These are phyloP conservation scores for Bonia amplexicaulis DNA, from an alignment of 176 grass and related monocot genomes.

Conservation along the genomic window DNA sequence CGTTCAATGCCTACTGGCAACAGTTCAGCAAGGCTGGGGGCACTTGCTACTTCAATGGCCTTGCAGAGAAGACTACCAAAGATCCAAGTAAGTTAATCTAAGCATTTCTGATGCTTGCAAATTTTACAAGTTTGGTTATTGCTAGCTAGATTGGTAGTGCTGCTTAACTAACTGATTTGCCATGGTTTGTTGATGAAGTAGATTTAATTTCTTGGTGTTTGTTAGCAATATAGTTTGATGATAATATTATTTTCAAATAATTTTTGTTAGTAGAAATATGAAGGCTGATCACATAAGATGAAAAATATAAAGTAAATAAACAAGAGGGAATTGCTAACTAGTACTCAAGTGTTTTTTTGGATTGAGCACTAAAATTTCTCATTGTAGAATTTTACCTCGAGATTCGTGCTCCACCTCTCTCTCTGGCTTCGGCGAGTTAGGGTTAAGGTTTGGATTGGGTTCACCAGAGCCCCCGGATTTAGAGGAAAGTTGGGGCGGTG, in stretches of 20 bases:
- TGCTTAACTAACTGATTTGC: neutral
- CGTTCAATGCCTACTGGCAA: conserved; percentile 70
- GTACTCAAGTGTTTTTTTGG: too few relatives aligned
- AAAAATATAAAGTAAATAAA: neutral
- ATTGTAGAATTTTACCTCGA: too few relatives aligned
- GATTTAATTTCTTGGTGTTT: neutral
- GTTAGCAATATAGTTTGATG: neutral
- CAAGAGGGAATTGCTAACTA: too few relatives aligned
- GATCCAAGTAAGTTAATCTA: conserved; percentile 54
- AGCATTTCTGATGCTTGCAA: neutral
- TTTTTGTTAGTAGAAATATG: neutral
- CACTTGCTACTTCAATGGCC: conserved; percentile 59
- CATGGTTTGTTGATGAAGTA: neutral
- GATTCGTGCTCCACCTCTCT: too few relatives aligned
- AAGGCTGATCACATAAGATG: neutral
- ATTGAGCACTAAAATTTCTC: too few relatives aligned
- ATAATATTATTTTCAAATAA: neutral
- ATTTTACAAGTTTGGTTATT: neutral
- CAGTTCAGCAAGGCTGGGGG: conserved; percentile 35
- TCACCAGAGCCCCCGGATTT: too few relatives aligned
- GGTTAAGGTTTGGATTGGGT: too few relatives aligned
- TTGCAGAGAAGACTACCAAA: conserved; percentile 37
- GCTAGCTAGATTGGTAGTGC: neutral
- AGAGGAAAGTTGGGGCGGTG: too few relatives aligned
- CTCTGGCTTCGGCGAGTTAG: too few relatives aligned